Percentiles rank a stretch among this genome's conserved stretches.
Evolutionary conservation across 768 basidiomycete genomes (phyloP).

Genomic region (Porphyrellus cyaneotinctus): DNA sequence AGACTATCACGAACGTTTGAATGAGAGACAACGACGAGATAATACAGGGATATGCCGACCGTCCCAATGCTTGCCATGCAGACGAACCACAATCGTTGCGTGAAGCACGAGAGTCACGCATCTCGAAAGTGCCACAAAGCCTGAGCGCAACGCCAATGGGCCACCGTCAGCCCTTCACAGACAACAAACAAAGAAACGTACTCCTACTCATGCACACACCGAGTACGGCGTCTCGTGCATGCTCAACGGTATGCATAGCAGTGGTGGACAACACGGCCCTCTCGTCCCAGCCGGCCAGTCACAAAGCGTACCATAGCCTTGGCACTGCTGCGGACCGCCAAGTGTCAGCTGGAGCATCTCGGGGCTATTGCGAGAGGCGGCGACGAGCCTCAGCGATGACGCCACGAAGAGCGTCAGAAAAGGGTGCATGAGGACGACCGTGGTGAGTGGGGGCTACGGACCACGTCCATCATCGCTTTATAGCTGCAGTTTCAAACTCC

Average conservation of each 20-base stretch:
- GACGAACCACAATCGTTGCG: too few relatives aligned
- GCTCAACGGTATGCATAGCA: slow-evolving; percentile 13
- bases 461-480: not conserved
- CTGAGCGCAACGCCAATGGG: too few relatives aligned
- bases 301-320: slow-evolving; percentile 4
- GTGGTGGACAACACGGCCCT: slow-evolving; percentile 12
- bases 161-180: not conserved
- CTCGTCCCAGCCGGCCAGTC: slow-evolving; percentile 15
- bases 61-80: too few relatives aligned
- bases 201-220: slow-evolving; percentile 5
- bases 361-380: not conserved
- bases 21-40: too few relatives aligned
- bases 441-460: not conserved
- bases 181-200: not conserved
- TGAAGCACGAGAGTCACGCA: too few relatives aligned
- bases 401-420: not conserved
- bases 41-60: too few relatives aligned
- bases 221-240: slow-evolving; percentile 4
- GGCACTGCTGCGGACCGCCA: not conserved
- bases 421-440: not conserved
- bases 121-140: too few relatives aligned
- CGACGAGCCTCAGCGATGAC: not conserved
- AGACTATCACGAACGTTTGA: too few relatives aligned
- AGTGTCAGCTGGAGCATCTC: not conserved
- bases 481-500: not conserved